Conservation (phyloP, 306 rosid genomes). For the Calophaca sinica region DNA sequence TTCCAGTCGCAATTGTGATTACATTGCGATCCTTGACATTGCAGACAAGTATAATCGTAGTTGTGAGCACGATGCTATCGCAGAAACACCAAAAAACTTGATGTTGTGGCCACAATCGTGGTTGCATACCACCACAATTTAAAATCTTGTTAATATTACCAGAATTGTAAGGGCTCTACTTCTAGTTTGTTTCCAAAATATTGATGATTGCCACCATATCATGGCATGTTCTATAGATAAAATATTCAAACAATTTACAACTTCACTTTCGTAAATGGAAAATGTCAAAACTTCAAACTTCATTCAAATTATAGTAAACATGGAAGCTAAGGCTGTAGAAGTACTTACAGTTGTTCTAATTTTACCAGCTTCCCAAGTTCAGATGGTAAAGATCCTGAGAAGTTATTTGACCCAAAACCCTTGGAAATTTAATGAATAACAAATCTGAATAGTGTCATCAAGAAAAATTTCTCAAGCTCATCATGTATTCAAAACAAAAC, state of each 20-base stretch:
- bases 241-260: not conserved
- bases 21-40: too few species aligned
- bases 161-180: not conserved
- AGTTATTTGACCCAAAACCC: slow-evolving; percentile 63
- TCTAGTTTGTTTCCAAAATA: not conserved
- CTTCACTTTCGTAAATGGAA: not conserved
- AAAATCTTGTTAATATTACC: not conserved
- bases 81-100: too few species aligned
- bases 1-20: too few species aligned
- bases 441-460: not conserved
- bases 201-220: slow-evolving; percentile 11
- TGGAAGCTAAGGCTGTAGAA: not conserved
- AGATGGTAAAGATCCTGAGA: slow-evolving; percentile 75
- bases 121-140: too few species aligned
- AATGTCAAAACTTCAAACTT: not conserved
- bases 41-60: too few species aligned
- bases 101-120: too few species aligned
- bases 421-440: slow-evolving; percentile 52
- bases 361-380: slow-evolving; percentile 71
- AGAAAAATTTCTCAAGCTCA: not conserved
- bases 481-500: too few species aligned
- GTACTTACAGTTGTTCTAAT: slow-evolving; percentile 65
- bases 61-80: too few species aligned
- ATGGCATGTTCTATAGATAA: not conserved
- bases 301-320: not conserved